Percentiles rank a stretch among this genome's conserved stretches.
phyloP scores from a whole-genome alignment of 179 eudicot genomes.

The Sideroxylon spinosum region DNA sequence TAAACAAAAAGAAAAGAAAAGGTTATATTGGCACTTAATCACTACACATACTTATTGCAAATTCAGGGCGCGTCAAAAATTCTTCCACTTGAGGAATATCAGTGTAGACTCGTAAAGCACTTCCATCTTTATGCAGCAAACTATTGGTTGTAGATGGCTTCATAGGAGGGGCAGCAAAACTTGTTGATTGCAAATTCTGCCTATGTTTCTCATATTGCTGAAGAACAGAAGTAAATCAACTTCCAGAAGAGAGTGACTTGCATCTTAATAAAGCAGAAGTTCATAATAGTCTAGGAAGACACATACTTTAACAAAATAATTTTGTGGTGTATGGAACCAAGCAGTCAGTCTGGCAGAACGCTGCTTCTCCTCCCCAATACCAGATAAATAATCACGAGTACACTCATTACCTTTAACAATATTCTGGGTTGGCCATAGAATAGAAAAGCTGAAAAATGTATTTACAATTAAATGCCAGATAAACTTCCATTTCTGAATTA shows the following conservation, averaged over 20 bases:
- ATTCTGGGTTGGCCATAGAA: conserved; percentile 74
- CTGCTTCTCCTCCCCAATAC: conserved; percentile 92
- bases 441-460: conserved; percentile 62
- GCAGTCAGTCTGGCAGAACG: conserved; percentile 94
- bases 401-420: conserved; percentile 79
- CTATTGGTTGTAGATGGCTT: conserved; percentile 31
- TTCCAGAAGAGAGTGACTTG: background rate
- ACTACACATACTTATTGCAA: conserved; percentile 54
- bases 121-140: conserved; percentile 34
- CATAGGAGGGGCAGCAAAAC: conserved; percentile 25
- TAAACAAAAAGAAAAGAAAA: background rate
- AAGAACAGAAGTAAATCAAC: conserved; percentile 13
- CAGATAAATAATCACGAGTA: conserved; percentile 79
- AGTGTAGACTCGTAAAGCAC: conserved; percentile 63
- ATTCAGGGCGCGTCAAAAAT: conserved; percentile 74
- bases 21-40: background rate
- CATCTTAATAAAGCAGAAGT: background rate
- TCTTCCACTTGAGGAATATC: conserved; percentile 87
- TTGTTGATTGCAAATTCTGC: conserved; percentile 46
- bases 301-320: conserved; percentile 65
- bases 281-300: background rate
- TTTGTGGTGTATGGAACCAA: conserved; percentile 90
- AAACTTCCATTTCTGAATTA: background rate
- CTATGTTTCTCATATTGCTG: conserved; percentile 68
- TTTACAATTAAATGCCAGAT: conserved; percentile 17